These are phyloP conservation scores for Ilex paraguariensis DNA, from an alignment of 305 asterid genomes.

Conservation along the genomic window DNA sequence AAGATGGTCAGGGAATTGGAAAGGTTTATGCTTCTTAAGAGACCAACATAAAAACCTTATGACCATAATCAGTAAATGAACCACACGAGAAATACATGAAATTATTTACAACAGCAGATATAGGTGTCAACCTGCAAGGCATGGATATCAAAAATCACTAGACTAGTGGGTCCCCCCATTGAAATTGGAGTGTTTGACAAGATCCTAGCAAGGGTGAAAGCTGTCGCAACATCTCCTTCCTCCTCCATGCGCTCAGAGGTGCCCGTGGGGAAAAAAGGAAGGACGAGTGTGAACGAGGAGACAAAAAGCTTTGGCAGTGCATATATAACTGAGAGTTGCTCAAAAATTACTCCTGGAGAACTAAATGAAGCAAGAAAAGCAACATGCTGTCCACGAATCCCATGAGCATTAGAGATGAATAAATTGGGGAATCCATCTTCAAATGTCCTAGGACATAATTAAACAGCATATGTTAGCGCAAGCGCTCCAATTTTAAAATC, in stretches of 20 bases:
- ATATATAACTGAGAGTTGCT: slow-evolving; percentile 82
- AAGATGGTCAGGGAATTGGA: background rate
- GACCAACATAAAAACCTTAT: no score
- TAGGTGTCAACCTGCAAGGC: slow-evolving; percentile 72
- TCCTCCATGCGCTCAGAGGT: slow-evolving; percentile 99
- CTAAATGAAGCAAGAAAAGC: slow-evolving; percentile 98
- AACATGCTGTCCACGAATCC: slow-evolving; percentile 89
- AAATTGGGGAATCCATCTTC: slow-evolving; percentile 98
- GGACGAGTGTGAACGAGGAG: slow-evolving; percentile 89
- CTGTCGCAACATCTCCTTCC: slow-evolving; percentile 99
- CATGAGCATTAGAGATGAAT: slow-evolving; percentile 92
- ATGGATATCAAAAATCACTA: slow-evolving; percentile 91
- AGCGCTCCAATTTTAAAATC: background rate
- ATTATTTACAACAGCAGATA: background rate
- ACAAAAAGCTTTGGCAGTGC: slow-evolving; percentile 91
- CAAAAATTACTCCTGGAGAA: slow-evolving; percentile 94
- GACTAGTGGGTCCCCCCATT: slow-evolving; percentile 91
- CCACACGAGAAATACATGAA: background rate
- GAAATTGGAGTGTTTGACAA: slow-evolving; percentile 84
- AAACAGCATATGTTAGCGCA: background rate
- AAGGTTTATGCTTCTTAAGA: no score
- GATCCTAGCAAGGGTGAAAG: slow-evolving; percentile 89
- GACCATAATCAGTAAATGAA: no score
- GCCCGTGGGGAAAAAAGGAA: slow-evolving; percentile 98
- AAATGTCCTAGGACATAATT: slow-evolving; percentile 56